A percentile compares a stretch with the other conserved stretches of the same genome.
These are phyloP conservation scores for Amanita fuliginea DNA, from an alignment of 768 basidiomycete genomes.

Conservation along the genomic window DNA sequence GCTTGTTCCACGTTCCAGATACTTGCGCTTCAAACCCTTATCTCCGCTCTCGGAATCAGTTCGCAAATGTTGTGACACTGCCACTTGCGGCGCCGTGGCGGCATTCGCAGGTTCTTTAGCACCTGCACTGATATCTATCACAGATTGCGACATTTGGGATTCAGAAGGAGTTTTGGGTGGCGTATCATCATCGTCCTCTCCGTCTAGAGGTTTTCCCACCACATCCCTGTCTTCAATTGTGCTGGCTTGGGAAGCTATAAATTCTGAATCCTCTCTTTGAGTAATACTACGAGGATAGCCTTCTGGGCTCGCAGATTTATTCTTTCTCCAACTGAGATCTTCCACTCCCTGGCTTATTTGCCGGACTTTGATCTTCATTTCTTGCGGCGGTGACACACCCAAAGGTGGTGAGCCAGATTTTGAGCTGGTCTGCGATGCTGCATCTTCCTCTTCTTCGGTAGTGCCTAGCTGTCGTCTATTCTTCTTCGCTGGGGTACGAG, in stretches of 20 bases:
- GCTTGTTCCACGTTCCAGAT: slow-evolving; percentile 56
- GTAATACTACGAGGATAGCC: slow-evolving; percentile 12
- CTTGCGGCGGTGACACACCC: slow-evolving; percentile 61
- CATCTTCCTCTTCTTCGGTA: slow-evolving; percentile 55
- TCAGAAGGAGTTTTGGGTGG: slow-evolving; percentile 7
- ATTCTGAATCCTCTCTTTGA: slow-evolving; percentile 6
- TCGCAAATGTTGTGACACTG: slow-evolving; percentile 12
- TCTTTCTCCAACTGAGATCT: slow-evolving; percentile 62
- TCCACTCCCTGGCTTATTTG: slow-evolving; percentile 76
- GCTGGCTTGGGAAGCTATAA: not conserved
- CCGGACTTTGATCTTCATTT: slow-evolving; percentile 60
- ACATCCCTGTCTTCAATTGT: not conserved
- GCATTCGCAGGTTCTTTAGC: slow-evolving; percentile 9
- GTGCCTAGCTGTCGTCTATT: slow-evolving; percentile 53
- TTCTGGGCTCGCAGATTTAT: slow-evolving; percentile 21
- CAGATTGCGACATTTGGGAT: slow-evolving; percentile 11
- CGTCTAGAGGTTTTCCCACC: not conserved
- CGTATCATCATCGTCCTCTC: not conserved
- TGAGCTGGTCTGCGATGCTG: slow-evolving; percentile 25
- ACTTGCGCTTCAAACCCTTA: slow-evolving; percentile 62
- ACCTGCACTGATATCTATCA: slow-evolving; percentile 10
- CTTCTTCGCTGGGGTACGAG: slow-evolving; percentile 64
- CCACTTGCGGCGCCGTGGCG: slow-evolving; percentile 3
- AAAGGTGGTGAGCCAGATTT: slow-evolving; percentile 33
- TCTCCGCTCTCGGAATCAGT: slow-evolving; percentile 41